Percentiles rank a stretch among this genome's conserved stretches.
phyloP scores from a whole-genome alignment of 805 yeast species.

The Cyberlindnera misumaiensis region DNA sequence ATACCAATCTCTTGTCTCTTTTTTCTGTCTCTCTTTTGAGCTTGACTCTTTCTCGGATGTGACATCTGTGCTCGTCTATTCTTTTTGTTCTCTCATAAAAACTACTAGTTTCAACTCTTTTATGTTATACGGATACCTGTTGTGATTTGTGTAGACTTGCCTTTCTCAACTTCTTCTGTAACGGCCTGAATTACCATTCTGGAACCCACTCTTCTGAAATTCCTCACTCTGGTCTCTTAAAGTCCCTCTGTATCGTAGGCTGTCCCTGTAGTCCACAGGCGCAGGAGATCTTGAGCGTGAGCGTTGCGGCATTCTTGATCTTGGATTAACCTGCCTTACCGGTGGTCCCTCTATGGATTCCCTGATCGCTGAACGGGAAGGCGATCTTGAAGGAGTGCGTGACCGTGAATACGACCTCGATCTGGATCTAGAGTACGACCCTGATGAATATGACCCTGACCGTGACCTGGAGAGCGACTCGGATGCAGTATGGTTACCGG shows the following conservation, averaged over 20 bases:
- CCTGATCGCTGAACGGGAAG: constrained; percentile 8
- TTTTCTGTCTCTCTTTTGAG: not conserved
- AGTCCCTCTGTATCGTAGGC: constrained; percentile 1
- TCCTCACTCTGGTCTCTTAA: constrained; percentile 2
- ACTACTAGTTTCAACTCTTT: not conserved
- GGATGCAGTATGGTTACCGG: constrained; percentile 14
- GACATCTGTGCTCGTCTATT: not conserved
- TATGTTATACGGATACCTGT: not conserved
- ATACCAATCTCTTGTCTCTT: constrained; percentile 5
- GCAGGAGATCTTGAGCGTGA: constrained; percentile 3
- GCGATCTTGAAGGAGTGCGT: constrained; percentile 20
- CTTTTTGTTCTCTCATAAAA: constrained; percentile 1
- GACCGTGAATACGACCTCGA: constrained; percentile 10
- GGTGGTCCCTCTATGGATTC: not conserved
- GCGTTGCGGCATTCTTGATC: no score
- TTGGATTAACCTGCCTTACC: no score
- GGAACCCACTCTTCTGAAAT: constrained; percentile 1
- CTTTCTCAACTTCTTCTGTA: not conserved
- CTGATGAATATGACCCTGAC: constrained; percentile 18
- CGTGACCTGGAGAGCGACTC: constrained; percentile 9
- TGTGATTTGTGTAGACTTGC: not conserved
- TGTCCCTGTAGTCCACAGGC: constrained; percentile 1
- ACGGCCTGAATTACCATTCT: not conserved
- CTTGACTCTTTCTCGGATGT: not conserved
- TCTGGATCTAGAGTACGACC: constrained; percentile 12